Conservation (phyloP, 495 filamentous ascomycete genomes). For the Lichenothelia convexa region DNA sequence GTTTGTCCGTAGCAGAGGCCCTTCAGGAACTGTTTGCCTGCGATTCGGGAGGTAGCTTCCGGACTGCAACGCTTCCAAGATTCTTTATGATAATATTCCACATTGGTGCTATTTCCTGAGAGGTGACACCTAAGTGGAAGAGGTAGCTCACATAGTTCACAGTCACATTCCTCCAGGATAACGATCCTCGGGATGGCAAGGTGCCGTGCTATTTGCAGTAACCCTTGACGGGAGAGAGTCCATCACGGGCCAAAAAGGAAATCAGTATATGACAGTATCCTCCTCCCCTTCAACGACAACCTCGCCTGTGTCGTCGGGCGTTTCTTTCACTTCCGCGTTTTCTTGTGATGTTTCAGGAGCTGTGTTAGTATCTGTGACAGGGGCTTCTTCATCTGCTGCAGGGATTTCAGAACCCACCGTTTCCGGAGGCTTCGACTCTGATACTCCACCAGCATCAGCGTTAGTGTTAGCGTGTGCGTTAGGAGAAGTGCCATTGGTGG, state of each 20-base stretch:
- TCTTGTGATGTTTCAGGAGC: constrained; percentile 1
- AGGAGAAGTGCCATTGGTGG: not conserved
- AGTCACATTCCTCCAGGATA: no score
- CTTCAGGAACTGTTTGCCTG: no score
- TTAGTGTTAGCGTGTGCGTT: not conserved
- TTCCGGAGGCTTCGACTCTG: constrained; percentile 4
- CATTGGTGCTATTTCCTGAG: no score
- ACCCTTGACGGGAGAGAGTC: no score
- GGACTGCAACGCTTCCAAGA: no score
- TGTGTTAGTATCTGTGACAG: not conserved
- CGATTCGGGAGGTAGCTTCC: no score
- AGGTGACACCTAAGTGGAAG: no score
- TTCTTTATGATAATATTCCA: no score
- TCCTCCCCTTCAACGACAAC: constrained; percentile 22
- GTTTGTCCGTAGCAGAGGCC: no score
- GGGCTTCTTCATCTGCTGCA: not conserved
- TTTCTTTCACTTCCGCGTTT: constrained; percentile 10
- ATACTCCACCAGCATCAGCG: not conserved
- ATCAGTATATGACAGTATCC: constrained; percentile 23
- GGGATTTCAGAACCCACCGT: constrained; percentile 14
- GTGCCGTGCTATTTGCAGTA: no score
- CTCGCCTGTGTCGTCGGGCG: constrained; percentile 16
- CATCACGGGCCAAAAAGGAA: not conserved
- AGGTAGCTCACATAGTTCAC: no score
- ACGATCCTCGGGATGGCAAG: no score